Evolutionary conservation across 306 rosid species (phyloP).

Genomic region (Begonia masoniana): DNA sequence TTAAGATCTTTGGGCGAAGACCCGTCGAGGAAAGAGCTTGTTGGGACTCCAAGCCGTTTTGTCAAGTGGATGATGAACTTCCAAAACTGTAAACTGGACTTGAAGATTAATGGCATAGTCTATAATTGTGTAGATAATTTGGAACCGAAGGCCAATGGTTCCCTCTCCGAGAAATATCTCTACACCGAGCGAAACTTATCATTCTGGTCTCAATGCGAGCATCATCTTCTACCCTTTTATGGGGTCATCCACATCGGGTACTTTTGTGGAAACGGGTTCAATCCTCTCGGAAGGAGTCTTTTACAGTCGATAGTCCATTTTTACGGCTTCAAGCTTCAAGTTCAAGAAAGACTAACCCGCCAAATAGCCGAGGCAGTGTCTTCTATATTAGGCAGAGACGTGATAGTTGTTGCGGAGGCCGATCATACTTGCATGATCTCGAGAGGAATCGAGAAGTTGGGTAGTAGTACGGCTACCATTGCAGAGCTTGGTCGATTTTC

Average conservation of each 20-base stretch:
- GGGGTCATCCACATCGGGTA: slow-evolving; percentile 86
- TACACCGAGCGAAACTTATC: slow-evolving; percentile 45
- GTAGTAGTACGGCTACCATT: slow-evolving; percentile 83
- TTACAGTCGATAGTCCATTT: slow-evolving; percentile 70
- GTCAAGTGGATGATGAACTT: slow-evolving; percentile 80
- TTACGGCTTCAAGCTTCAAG: slow-evolving; percentile 93
- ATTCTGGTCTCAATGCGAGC: slow-evolving; percentile 94
- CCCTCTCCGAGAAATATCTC: slow-evolving; percentile 23
- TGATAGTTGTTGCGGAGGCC: slow-evolving; percentile 86
- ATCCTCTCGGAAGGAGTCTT: slow-evolving; percentile 46
- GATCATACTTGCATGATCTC: slow-evolving; percentile 94
- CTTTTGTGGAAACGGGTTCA: slow-evolving; percentile 29
- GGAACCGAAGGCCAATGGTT: slow-evolving; percentile 13
- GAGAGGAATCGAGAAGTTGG: slow-evolving; percentile 85
- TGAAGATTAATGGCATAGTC: slow-evolving; percentile 54
- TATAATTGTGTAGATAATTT: slow-evolving; percentile 17
- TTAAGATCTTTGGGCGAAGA: slow-evolving; percentile 85
- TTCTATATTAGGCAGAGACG: slow-evolving; percentile 59
- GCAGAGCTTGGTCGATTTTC: slow-evolving; percentile 68
- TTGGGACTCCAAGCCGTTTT: slow-evolving; percentile 68
- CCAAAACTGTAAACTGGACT: slow-evolving; percentile 39
- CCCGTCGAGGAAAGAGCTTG: slow-evolving; percentile 68
- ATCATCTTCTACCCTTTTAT: slow-evolving; percentile 88
- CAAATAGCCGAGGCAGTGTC: slow-evolving; percentile 88
- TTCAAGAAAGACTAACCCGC: slow-evolving; percentile 91